Evolutionary conservation across 257 asterid genomes (phyloP), one percentile per base, ranked within the genome.

Genomic region (Capsicum baccatum): DNA sequence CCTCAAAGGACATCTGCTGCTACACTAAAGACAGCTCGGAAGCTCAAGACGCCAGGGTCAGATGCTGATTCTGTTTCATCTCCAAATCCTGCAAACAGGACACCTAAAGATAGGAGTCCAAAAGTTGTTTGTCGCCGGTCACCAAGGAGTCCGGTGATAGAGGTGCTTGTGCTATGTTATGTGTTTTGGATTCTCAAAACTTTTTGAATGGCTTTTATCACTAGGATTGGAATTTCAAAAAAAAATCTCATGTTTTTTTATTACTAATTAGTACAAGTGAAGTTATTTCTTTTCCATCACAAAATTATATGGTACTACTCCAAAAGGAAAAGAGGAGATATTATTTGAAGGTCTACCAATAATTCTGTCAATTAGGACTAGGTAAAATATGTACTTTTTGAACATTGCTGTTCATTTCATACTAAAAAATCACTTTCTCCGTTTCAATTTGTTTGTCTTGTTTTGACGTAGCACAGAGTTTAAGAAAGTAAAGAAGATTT

Each of bases 31-130:
- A 86, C 92, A 17, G 85, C 86, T 88, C 86, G 91, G 55, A 92
- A 92, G 91, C 90, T 89, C 83, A 93, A 89, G 87, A 67, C 88
- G 37, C 79, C 84, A 4, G 90, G 88, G 56, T 82, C 89, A 44
- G 92, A 87, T 83, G 83, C 90, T 57, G 91, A 94, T 84, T 80
- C 90, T 33, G 85, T 85, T 83, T 79, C 92, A 33, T 89, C 96
- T 79, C 95, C 97, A 11, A 91, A 88, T 86, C 83, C 85, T n/a
- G 85, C 83, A 9, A 88, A 87, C 89, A 90, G 87, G 84, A 91
- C 91, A 50, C 90, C 93, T 3, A 95, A 93, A 87, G 91, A 90
- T 17, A 92, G 90, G 88, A 92, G 93, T 88, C 93, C 97, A 3
- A 93, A 90, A 84, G 92, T 91, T 81, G 92, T 87, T 73, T 92